Evolutionary conservation across 2,329 filamentous ascomycete genomes (phyloP), one percentile per base, ranked within the genome.

Genomic region (Volutella citrinella): DNA sequence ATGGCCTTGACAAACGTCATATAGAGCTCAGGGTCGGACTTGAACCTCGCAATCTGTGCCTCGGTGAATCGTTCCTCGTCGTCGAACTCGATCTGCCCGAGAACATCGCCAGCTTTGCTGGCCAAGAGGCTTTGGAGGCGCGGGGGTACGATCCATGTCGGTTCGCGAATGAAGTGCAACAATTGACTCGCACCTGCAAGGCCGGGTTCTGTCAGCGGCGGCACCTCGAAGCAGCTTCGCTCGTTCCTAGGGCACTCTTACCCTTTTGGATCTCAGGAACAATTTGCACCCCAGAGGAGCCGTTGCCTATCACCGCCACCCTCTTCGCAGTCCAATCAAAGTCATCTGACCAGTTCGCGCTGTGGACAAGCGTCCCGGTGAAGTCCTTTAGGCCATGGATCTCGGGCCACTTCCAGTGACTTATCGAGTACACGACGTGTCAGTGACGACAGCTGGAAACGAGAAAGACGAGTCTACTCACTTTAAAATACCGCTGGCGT

Each of bases 261-360:
- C 36, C 24, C 15, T 19, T 19, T 15, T 40, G 33, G 4, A 43
- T 19, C 17, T 27, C 32, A 9, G 40, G 36, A 4, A 43, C 4
- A 17, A 43, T 43, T 16, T 43, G 40, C 5, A 43, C 36, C 10
- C 33, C 40, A n/a, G 36, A 36, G 12, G 36, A 40, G 9, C 40
- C 40, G 30, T 30, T 33, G 11, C 40, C 40, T 27, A 43, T 36
- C 7, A 40, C 8, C 2, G 40, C 40, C 12, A 43, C 24, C 3
- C 11, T 34, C 19, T 40, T 43, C 14, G 21, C 21, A 2, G 27
- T 15, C 15, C 16, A 31, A 3, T 32, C 12, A 12, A 33, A 39
- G 13, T 8, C 17, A 4, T 29, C 13, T 4, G 32, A 24, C 30
- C 34, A 40, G 15, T 29, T 29, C 7, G 40, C 33, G 17, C 37